phyloP scores from a whole-genome alignment of 1,284 basidiomycete genomes.

The Thecaphora thlaspeos region DNA sequence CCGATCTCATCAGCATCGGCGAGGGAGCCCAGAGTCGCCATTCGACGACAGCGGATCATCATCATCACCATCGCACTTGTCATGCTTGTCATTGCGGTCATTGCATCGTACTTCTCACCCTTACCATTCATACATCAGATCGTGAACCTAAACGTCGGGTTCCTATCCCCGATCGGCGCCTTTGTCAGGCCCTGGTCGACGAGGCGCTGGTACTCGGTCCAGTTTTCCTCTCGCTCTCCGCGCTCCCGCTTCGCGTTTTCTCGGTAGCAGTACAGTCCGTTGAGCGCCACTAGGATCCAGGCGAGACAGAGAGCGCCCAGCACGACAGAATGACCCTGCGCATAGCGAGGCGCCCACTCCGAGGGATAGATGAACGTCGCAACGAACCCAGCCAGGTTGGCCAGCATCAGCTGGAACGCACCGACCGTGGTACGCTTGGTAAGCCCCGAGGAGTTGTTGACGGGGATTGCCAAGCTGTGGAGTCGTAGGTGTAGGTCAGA shows the following conservation, averaged over 20 bases:
- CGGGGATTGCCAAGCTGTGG: conserved; percentile 35
- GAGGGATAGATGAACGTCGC: conserved; percentile 55
- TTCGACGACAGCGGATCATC: no score
- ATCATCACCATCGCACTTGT: no score
- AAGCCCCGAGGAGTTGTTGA: conserved; percentile 49
- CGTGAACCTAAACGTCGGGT: conserved; percentile 29
- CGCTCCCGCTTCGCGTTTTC: conserved; percentile 36
- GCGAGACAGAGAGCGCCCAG: conserved; percentile 48
- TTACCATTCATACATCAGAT: no score
- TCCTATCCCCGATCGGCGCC: conserved; percentile 45
- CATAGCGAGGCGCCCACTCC: conserved; percentile 42
- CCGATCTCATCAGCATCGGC: no score
- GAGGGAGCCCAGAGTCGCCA: no score
- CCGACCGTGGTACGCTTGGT: conserved; percentile 55
- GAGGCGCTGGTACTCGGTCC: conserved; percentile 26
- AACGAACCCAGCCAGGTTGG: conserved; percentile 56
- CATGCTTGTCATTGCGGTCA: no score
- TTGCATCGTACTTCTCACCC: no score
- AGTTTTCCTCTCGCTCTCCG: conserved; percentile 36
- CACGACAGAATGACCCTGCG: conserved; percentile 52
- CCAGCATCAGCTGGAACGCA: conserved; percentile 56
- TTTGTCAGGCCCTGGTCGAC: conserved; percentile 32
- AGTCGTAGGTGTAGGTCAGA: no score
- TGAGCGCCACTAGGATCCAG: conserved; percentile 47
- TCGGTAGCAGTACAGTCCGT: conserved; percentile 37